Evolutionary conservation across 257 asterid genomes (phyloP), one percentile per base, ranked within the genome.

Genomic region (Penstemon eatonii): DNA sequence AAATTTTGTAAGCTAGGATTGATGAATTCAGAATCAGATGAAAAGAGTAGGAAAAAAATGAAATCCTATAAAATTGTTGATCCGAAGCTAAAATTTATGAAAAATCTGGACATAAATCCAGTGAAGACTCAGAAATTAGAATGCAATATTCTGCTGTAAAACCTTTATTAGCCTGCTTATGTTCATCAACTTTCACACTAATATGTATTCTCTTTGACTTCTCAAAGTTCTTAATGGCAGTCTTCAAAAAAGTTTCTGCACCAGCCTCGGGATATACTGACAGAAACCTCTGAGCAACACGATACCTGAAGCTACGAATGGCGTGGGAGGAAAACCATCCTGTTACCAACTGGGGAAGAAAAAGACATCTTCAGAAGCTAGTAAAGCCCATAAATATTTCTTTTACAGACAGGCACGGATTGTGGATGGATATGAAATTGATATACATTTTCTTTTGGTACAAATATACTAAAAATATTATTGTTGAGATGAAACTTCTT

Each of bases 221-320:
- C 76, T 93, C 97, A 65, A 93, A 88, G 70, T 87, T 92, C 52
- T 69, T 77, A n/a, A 83, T 59, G 58, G 69, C 79, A 58, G 82
- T 78, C 75, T 76, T 90, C 69, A 88, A 78, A 53, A 93, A 75
- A 68, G 94, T 67, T 70, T 84, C 85, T 49, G 89, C 95, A 74
- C 89, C 96, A 19, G 76, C 64, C 70, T 84, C 90, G 1, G 99
- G 95, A 73, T 81, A 93, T 36, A 81, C 78, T 25, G 97, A 83
- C 76, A 93, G 74, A 78, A 90, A 93, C 80, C 95, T 87, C 84
- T 86, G 83, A 70, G 95, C 87, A 73, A 90, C 91, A 42, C 91
- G 76, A 44, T 78, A 68, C 58, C 99, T 84, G 81, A 93, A 75
- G 76, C 82, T 75, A 70, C 88, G 85, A 45, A 88, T 73, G 66